Percentiles rank a stretch among this genome's conserved stretches.
Evolutionary conservation across 1,139 yeast species (phyloP).

Genomic region (Debaryomyces nepalensis): DNA sequence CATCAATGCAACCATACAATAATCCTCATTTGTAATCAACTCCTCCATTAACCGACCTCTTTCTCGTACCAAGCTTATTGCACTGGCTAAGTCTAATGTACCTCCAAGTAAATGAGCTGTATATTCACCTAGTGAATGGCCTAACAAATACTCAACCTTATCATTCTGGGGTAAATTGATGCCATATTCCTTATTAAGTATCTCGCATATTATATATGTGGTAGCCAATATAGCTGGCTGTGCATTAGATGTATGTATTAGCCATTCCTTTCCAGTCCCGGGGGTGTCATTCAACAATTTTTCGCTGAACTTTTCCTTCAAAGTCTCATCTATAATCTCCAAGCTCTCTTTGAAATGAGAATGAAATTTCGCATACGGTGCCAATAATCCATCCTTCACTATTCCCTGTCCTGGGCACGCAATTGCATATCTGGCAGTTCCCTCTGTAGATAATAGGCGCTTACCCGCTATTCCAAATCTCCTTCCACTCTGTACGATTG

Average conservation of each 20-base stretch:
- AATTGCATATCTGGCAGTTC: slow-evolving; percentile 28
- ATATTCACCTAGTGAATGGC: slow-evolving; percentile 67
- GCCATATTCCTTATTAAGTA: slow-evolving; percentile 31
- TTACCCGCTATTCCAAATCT: neutral
- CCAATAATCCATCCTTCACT: slow-evolving; percentile 32
- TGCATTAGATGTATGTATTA: slow-evolving; percentile 53
- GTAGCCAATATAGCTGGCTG: slow-evolving; percentile 65
- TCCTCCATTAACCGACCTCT: slow-evolving; percentile 59
- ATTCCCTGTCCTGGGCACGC: slow-evolving; percentile 53
- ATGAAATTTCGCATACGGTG: slow-evolving; percentile 25
- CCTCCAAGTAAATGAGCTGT: slow-evolving; percentile 52
- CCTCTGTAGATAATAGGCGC: neutral
- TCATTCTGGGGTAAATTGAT: slow-evolving; percentile 28
- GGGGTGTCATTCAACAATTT: slow-evolving; percentile 23
- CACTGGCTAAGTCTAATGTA: slow-evolving; percentile 43
- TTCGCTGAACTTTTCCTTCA: slow-evolving; percentile 52
- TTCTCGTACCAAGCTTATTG: slow-evolving; percentile 51
- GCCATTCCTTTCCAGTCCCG: slow-evolving; percentile 22
- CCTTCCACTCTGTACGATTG: neutral
- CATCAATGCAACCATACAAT: slow-evolving; percentile 46
- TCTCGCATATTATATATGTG: slow-evolving; percentile 41
- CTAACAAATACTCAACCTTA: slow-evolving; percentile 39
- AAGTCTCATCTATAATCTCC: slow-evolving; percentile 63
- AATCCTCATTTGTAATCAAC: slow-evolving; percentile 22
- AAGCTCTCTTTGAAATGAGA: slow-evolving; percentile 24